A percentile compares a stretch with the other conserved stretches of the same genome.
These are phyloP conservation scores for Moelleriella libera DNA, from an alignment of 2,329 filamentous ascomycete species.

Conservation along the genomic window DNA sequence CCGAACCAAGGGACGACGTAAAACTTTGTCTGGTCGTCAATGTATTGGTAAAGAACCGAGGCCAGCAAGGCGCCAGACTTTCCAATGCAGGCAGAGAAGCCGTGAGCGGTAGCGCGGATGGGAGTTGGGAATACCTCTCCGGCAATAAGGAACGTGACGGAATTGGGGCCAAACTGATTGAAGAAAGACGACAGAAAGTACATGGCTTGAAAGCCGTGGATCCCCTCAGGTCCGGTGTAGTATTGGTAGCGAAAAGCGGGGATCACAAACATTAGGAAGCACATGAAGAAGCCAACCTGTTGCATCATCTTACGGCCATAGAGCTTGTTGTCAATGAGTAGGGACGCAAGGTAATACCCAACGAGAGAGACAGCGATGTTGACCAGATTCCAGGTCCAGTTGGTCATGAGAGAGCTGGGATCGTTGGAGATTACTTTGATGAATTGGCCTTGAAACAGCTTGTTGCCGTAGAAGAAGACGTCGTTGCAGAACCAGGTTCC, in stretches of 20 bases:
- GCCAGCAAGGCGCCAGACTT: slow-evolving; percentile 82
- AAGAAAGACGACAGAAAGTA: slow-evolving; percentile 97
- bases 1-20: slow-evolving; percentile 94
- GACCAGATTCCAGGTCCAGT: slow-evolving; percentile 85
- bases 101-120: slow-evolving; percentile 84
- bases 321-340: slow-evolving; percentile 89
- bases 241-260: slow-evolving; percentile 80
- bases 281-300: slow-evolving; percentile 82
- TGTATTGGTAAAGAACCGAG: slow-evolving; percentile 89
- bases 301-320: slow-evolving; percentile 96
- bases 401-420: slow-evolving; percentile 62
- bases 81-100: slow-evolving; percentile 81
- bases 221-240: slow-evolving; percentile 57
- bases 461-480: slow-evolving; percentile 98
- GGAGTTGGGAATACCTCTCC: slow-evolving; percentile 95
- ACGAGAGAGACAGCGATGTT: slow-evolving; percentile 76
- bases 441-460: slow-evolving; percentile 88
- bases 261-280: slow-evolving; percentile 86
- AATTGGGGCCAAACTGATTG: slow-evolving; percentile 97
- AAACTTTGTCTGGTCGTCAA: slow-evolving; percentile 71
- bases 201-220: slow-evolving; percentile 92
- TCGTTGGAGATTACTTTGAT: slow-evolving; percentile 65
- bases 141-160: slow-evolving; percentile 88
- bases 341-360: slow-evolving; percentile 81
- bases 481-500: slow-evolving; percentile 93